Evolutionary conservation across 192 early-diverging fungal genomes (phyloP).

Genomic region (Coemansia sp.): DNA sequence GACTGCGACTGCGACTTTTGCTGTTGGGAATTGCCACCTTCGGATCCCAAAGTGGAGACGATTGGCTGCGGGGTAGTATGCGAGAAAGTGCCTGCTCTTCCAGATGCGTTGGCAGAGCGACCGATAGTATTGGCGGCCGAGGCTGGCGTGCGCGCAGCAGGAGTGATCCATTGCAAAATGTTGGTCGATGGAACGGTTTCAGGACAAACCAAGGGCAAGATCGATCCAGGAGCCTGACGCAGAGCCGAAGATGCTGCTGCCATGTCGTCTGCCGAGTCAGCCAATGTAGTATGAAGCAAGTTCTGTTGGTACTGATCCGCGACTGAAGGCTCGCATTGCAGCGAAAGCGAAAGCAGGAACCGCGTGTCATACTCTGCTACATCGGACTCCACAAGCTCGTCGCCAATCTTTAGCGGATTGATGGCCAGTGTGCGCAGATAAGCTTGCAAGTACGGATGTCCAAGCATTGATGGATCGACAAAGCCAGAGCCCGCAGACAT

Average conservation of each 20-base stretch:
- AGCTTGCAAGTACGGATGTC: constrained; percentile 37
- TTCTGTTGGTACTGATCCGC: constrained; percentile 51
- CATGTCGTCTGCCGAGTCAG: constrained; percentile 18
- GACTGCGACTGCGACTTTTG: not conserved
- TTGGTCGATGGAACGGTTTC: constrained; percentile 55
- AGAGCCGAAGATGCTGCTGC: constrained; percentile 24
- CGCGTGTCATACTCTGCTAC: constrained; percentile 49
- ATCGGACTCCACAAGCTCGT: constrained; percentile 47
- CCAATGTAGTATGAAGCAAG: constrained; percentile 11
- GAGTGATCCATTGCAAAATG: constrained; percentile 55
- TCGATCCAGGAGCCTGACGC: constrained; percentile 49
- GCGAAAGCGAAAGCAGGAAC: constrained; percentile 46
- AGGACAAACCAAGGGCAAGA: constrained; percentile 56
- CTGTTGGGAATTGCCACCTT: not conserved
- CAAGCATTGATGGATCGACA: constrained; percentile 40
- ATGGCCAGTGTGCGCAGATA: constrained; percentile 29
- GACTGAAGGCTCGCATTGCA: constrained; percentile 53
- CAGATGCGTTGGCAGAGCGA: constrained; percentile 19
- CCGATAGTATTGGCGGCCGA: constrained; percentile 17
- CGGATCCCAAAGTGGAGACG: not conserved
- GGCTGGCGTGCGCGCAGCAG: constrained; percentile 33
- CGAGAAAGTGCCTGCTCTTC: constrained; percentile 47
- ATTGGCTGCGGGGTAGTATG: constrained; percentile 4
- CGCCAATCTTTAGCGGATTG: constrained; percentile 51
- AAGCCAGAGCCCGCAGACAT: not conserved